A percentile compares a stretch with the other conserved stretches of the same genome.
Conservation (phyloP, 2,329 filamentous ascomycete species). For the Nannizziopsis barbatae region DNA sequence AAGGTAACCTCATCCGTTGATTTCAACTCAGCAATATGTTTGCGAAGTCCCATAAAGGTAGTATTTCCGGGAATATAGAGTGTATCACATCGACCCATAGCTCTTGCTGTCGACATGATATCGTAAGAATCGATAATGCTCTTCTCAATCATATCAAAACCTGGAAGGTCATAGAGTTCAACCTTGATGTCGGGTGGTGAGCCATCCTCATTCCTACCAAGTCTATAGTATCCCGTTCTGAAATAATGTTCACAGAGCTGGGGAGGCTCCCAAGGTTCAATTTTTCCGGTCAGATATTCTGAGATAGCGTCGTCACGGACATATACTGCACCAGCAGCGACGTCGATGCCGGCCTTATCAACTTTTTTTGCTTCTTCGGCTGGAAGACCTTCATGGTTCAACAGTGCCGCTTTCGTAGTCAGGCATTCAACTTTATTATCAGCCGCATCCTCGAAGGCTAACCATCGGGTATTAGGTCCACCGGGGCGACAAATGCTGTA, state of each 20-base stretch:
- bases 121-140: slow-evolving; percentile 37
- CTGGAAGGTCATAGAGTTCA: slow-evolving; percentile 32
- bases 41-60: slow-evolving; percentile 29
- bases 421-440: slow-evolving; percentile 47
- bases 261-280: slow-evolving; percentile 40
- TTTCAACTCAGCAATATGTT: slow-evolving; percentile 27
- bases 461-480: slow-evolving; percentile 47
- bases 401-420: slow-evolving; percentile 45
- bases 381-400: slow-evolving; percentile 40
- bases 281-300: slow-evolving; percentile 32
- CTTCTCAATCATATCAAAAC: slow-evolving; percentile 23
- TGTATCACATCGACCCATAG: slow-evolving; percentile 18
- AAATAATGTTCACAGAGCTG: slow-evolving; percentile 33
- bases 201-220: slow-evolving; percentile 7
- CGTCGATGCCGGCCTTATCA: slow-evolving; percentile 35
- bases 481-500: slow-evolving; percentile 49
- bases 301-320: slow-evolving; percentile 40
- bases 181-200: slow-evolving; percentile 22
- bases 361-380: slow-evolving; percentile 27
- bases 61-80: slow-evolving; percentile 14
- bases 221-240: slow-evolving; percentile 19
- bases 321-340: slow-evolving; percentile 48
- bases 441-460: slow-evolving; percentile 47
- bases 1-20: slow-evolving; percentile 20
- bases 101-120: slow-evolving; percentile 32